These are phyloP conservation scores for Agarophyton chilense DNA, from an alignment of 23 red algal genomes.

Conservation along the genomic window DNA sequence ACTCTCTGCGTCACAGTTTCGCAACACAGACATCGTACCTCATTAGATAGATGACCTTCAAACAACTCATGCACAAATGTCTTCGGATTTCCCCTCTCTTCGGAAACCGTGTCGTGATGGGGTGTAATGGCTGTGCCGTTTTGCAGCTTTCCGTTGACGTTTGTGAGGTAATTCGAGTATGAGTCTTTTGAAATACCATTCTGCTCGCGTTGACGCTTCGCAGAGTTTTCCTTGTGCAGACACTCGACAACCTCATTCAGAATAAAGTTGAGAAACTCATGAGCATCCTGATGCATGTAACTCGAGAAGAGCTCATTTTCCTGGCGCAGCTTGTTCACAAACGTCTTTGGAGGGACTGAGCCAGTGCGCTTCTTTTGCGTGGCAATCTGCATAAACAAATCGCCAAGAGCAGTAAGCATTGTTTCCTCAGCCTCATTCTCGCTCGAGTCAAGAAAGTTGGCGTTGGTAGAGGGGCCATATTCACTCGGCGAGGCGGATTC, in stretches of 20 bases:
- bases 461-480: neutral
- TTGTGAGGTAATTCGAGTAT: slow-evolving; percentile 8
- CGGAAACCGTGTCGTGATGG: neutral
- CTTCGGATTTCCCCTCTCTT: neutral
- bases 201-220: slow-evolving; percentile 16
- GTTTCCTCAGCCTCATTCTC: slow-evolving; percentile 62
- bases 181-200: neutral
- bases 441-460: slow-evolving; percentile 16
- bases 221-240: slow-evolving; percentile 45
- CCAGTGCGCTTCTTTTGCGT: slow-evolving; percentile 92
- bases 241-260: slow-evolving; percentile 92
- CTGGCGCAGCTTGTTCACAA: slow-evolving; percentile 87
- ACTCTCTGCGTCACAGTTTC: slow-evolving; percentile 88
- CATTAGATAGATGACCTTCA: slow-evolving; percentile 89
- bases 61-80: slow-evolving; percentile 97
- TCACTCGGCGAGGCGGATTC: neutral
- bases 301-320: slow-evolving; percentile 87
- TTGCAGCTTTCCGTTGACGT: slow-evolving; percentile 49
- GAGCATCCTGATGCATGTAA: slow-evolving; percentile 97
- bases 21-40: slow-evolving; percentile 95
- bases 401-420: slow-evolving; percentile 86
- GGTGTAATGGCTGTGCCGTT: neutral
- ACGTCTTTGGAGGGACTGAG: slow-evolving; percentile 82
- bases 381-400: slow-evolving; percentile 86
- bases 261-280: slow-evolving; percentile 97